A percentile compares a stretch with the other conserved stretches of the same genome.
Evolutionary conservation across 805 yeast genomes (phyloP).

Genomic region (Saccharomycopsis selenospora): DNA sequence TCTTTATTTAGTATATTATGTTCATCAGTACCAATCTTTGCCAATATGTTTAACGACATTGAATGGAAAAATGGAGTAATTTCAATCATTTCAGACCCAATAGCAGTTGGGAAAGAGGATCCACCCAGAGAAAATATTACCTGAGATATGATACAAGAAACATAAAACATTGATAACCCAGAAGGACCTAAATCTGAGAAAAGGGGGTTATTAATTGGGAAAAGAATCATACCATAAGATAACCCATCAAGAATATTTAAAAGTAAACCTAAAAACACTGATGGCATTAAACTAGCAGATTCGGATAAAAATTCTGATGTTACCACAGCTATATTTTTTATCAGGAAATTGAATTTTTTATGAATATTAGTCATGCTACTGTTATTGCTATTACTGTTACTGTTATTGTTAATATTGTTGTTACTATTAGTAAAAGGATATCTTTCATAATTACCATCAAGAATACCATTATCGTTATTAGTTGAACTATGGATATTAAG

Average conservation of each 20-base stretch:
- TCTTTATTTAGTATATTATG: slow-evolving; percentile 29
- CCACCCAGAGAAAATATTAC: slow-evolving; percentile 85
- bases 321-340: background rate
- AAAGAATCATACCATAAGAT: slow-evolving; percentile 95
- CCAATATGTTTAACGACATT: slow-evolving; percentile 73
- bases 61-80: slow-evolving; percentile 97
- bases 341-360: background rate
- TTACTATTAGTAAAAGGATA: no score
- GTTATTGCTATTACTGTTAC: background rate
- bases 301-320: slow-evolving; percentile 2
- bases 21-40: slow-evolving; percentile 43
- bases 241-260: slow-evolving; percentile 87
- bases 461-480: background rate
- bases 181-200: slow-evolving; percentile 78
- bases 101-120: slow-evolving; percentile 81
- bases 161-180: slow-evolving; percentile 90
- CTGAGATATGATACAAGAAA: slow-evolving; percentile 86
- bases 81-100: slow-evolving; percentile 98
- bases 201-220: slow-evolving; percentile 77
- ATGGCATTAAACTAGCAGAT: slow-evolving; percentile 38
- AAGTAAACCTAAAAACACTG: slow-evolving; percentile 77
- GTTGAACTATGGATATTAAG: slow-evolving; percentile 4
- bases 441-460: slow-evolving; percentile 2
- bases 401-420: background rate
- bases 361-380: background rate